Percentiles rank a stretch among this genome's conserved stretches.
These are phyloP conservation scores for Saccharomyces hybrid DNA, from an alignment of 1,139 yeast species.

Conservation along the genomic window DNA sequence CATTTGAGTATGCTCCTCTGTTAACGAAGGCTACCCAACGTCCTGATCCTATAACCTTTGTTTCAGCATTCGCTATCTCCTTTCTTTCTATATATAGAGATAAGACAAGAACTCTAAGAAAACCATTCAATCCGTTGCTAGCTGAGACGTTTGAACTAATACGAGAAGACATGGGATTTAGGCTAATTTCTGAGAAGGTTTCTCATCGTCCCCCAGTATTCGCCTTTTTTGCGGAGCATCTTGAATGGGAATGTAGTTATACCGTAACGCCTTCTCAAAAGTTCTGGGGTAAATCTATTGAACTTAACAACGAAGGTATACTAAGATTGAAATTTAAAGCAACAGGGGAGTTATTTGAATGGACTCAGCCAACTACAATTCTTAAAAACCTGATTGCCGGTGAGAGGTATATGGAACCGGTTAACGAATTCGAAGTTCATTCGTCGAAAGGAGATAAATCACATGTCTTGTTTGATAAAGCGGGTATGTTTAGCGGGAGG, in stretches of 20 bases:
- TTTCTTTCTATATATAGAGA: constrained; percentile 62
- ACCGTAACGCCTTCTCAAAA: constrained; percentile 78
- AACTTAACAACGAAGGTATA: constrained; percentile 67
- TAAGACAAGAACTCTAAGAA: constrained; percentile 68
- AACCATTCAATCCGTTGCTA: constrained; percentile 85
- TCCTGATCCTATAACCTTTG: constrained; percentile 50
- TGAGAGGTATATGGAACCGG: constrained; percentile 89
- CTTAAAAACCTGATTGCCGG: constrained; percentile 88
- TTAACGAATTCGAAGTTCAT: constrained; percentile 56
- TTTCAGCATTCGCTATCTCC: constrained; percentile 80
- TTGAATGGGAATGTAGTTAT: constrained; percentile 67
- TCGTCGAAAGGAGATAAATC: constrained; percentile 65
- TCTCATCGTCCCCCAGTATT: constrained; percentile 75
- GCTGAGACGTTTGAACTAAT: constrained; percentile 86
- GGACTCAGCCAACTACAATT: constrained; percentile 77
- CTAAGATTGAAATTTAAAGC: constrained; percentile 47
- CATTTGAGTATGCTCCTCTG: constrained; percentile 65
- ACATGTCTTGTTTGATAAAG: constrained; percentile 64
- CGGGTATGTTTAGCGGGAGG: constrained; percentile 72
- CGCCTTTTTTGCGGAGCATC: constrained; percentile 69
- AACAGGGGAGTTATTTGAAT: constrained; percentile 66
- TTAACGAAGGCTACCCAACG: constrained; percentile 42
- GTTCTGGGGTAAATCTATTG: constrained; percentile 92
- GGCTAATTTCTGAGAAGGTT: constrained; percentile 72
- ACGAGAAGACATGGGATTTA: constrained; percentile 63